Conservation (phyloP, 257 asterid species). For the Echites panduratus region DNA sequence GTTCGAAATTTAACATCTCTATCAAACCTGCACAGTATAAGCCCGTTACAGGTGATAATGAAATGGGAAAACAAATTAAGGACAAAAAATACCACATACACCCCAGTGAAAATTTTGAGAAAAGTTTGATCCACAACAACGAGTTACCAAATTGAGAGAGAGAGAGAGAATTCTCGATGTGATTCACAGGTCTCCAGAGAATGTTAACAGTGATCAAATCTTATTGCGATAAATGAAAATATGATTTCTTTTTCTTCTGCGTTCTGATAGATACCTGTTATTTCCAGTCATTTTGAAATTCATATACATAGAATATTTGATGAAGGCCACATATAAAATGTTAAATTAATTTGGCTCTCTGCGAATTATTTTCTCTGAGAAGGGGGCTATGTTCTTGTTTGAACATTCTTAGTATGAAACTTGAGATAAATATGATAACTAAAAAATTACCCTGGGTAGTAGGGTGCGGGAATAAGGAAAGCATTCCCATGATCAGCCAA, state of each 20-base stretch:
- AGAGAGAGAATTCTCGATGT: neutral
- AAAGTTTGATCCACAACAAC: constrained; percentile 6
- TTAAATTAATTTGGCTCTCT: neutral
- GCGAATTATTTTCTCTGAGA: neutral
- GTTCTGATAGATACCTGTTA: neutral
- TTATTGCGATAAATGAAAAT: neutral
- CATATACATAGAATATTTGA: neutral
- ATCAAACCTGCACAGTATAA: constrained; percentile 57
- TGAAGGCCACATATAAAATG: neutral
- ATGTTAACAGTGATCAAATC: neutral
- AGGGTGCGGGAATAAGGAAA: constrained; percentile 90
- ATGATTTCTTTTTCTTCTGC: neutral
- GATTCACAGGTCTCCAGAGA: neutral
- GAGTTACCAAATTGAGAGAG: neutral
- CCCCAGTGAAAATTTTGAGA: neutral
- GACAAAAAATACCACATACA: neutral
- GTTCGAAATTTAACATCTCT: constrained; percentile 88
- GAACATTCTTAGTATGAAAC: neutral
- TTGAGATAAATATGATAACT: neutral
- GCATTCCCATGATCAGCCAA: constrained; percentile 94
- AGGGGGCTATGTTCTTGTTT: neutral
- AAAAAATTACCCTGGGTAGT: constrained; percentile 80
- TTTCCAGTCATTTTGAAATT: neutral
- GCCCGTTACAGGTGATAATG: constrained; percentile 16
- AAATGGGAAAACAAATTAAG: neutral